phyloP scores from a whole-genome alignment of 495 filamentous ascomycete genomes.

The Penicillium tannophilum region DNA sequence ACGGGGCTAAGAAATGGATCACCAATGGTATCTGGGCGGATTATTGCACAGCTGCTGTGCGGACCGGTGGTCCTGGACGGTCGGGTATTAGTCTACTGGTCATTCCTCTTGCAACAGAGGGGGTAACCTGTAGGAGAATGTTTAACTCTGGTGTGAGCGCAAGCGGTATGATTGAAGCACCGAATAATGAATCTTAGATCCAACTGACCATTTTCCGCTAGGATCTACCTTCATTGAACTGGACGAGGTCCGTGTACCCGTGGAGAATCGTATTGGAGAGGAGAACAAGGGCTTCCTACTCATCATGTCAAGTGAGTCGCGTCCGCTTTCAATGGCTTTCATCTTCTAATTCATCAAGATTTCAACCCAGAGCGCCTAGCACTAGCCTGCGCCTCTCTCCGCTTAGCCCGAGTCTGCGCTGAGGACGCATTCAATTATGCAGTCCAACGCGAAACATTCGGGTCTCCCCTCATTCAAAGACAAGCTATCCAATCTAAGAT shows the following conservation, averaged over 20 bases:
- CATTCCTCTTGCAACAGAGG: slow-evolving; percentile 49
- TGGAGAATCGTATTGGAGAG: slow-evolving; percentile 44
- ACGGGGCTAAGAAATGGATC: slow-evolving; percentile 62
- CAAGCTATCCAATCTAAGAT: slow-evolving; percentile 52
- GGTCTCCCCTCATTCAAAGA: slow-evolving; percentile 47
- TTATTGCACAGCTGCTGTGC: slow-evolving; percentile 55
- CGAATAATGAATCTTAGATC: background rate
- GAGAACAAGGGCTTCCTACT: slow-evolving; percentile 53
- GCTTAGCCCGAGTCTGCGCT: slow-evolving; percentile 49
- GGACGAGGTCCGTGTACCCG: slow-evolving; percentile 49
- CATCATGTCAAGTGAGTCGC: slow-evolving; percentile 49
- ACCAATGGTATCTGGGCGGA: slow-evolving; percentile 58
- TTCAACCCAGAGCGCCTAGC: slow-evolving; percentile 51
- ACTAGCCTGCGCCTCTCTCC: slow-evolving; percentile 44
- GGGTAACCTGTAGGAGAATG: slow-evolving; percentile 69
- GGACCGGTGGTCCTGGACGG: slow-evolving; percentile 52
- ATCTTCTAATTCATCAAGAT: slow-evolving; percentile 27
- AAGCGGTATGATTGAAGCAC: slow-evolving; percentile 29
- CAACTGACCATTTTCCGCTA: slow-evolving; percentile 11
- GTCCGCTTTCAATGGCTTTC: background rate
- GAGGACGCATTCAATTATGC: slow-evolving; percentile 54
- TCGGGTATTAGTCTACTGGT: slow-evolving; percentile 54
- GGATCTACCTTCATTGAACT: slow-evolving; percentile 52
- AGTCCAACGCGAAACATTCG: slow-evolving; percentile 51
- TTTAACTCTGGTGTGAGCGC: slow-evolving; percentile 66